Evolutionary conservation across 2,329 filamentous ascomycete species (phyloP), one percentile per base, ranked within the genome.

Genomic region (Penicillium sp.): DNA sequence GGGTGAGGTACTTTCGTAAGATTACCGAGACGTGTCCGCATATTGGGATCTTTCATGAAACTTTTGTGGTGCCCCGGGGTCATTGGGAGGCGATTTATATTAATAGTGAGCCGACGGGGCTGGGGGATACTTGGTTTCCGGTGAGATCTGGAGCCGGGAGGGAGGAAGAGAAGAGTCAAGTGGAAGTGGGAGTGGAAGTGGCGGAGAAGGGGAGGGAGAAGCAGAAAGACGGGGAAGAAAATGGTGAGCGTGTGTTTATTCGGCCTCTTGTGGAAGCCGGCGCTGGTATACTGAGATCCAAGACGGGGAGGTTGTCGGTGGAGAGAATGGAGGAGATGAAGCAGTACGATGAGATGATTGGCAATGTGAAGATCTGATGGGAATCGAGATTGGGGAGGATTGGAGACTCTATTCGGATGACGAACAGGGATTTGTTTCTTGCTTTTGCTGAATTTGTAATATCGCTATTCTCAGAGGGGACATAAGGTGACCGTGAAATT

Each of bases 21-120:
- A 64, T 59, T 5, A 49, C 58, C 18, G 66, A 66, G 49, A 43
- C 68, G 5, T 55, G 65, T 42, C 56, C 63, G 27, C 67, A 75
- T 50, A 46, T 77, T 11, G 62, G 63, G 24, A 76, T 77, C 54
- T 73, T 59, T 47, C 73, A 77, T 52, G 73, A 76, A 62, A 63
- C 67, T 3, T 76, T 70, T 57, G 60, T 66, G 41, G 67, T 65
- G 4, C 68, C 69, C 3, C 56, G 48, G 36, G 63, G 66, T 1
- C 54, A 65, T 12, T 75, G 70, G 67, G 73, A 76, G 64, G 68
- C 59, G 26, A 67, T 76, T 38, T 74, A 73, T 52, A 54, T 68
- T 12, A 72, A 76, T 43, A 62, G 55, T 24, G 60, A 69, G 48
- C 63, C 63, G 1, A 63, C 57, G 1, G 62, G 68, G 5, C 53